Evolutionary conservation across 768 basidiomycete genomes (phyloP).

Genomic region (Coprinopsis sp.): DNA sequence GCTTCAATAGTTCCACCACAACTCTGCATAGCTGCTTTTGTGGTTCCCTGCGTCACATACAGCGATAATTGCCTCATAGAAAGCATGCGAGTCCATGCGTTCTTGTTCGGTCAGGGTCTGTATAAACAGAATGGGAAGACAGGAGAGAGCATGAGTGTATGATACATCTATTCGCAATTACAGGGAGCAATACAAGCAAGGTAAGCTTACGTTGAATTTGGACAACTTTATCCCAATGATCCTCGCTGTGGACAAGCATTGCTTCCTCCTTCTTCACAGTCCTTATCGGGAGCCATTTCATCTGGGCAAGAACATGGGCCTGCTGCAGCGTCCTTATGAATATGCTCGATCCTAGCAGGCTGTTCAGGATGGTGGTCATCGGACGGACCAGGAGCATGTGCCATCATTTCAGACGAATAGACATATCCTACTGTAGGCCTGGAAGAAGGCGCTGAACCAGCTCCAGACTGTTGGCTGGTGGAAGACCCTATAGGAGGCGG

Average conservation of each 20-base stretch:
- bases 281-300: constrained; percentile 76
- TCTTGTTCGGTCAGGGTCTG: constrained; percentile 76
- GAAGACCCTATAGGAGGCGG: neutral
- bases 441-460: constrained; percentile 39
- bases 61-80: constrained; percentile 91
- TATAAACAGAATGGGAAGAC: no score
- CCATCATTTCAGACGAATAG: constrained; percentile 83
- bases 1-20: constrained; percentile 96
- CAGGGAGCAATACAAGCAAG: constrained; percentile 1
- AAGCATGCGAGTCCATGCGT: constrained; percentile 67
- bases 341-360: constrained; percentile 79
- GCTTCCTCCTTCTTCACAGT: constrained; percentile 74
- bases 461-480: constrained; percentile 26
- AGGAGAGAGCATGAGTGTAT: constrained; percentile 7
- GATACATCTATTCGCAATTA: constrained; percentile 11
- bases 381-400: constrained; percentile 62
- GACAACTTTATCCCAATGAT: constrained; percentile 88
- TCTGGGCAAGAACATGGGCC: constrained; percentile 62
- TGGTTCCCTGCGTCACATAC: constrained; percentile 84
- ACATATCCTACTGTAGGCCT: constrained; percentile 72
- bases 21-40: constrained; percentile 79
- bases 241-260: constrained; percentile 83
- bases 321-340: constrained; percentile 61
- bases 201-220: constrained; percentile 69
- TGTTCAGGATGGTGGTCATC: constrained; percentile 48